Evolutionary conservation across 1,139 yeast species (phyloP).

Genomic region (Nakaseomyces nivariensis): DNA sequence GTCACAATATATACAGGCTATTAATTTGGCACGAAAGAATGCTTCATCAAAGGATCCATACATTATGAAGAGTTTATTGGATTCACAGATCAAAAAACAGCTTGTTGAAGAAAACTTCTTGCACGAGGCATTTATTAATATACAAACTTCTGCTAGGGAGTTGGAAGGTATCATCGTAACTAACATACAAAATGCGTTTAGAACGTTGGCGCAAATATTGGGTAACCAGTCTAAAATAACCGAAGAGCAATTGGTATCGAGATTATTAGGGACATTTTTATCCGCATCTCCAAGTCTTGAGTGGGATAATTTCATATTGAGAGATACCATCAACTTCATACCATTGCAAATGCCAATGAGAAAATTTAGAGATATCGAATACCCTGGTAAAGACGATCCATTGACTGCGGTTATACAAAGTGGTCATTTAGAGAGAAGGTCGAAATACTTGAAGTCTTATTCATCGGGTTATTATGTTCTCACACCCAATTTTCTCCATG

Average conservation of each 20-base stretch:
- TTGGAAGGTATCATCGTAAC: constrained; percentile 79
- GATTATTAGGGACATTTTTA: constrained; percentile 62
- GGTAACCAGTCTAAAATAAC: constrained; percentile 63
- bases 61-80: constrained; percentile 59
- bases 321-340: constrained; percentile 61
- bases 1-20: constrained; percentile 38
- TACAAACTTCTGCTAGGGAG: constrained; percentile 82
- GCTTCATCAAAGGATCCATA: constrained; percentile 58
- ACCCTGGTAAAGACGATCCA: constrained; percentile 61
- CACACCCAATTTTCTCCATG: constrained; percentile 82
- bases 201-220: constrained; percentile 57
- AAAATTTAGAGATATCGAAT: constrained; percentile 49
- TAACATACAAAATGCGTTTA: constrained; percentile 75
- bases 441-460: constrained; percentile 82
- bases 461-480: constrained; percentile 85
- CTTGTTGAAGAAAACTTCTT: constrained; percentile 75
- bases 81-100: constrained; percentile 67
- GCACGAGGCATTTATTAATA: constrained; percentile 77
- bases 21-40: constrained; percentile 35
- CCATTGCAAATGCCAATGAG: constrained; percentile 66
- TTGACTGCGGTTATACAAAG: constrained; percentile 63
- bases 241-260: constrained; percentile 54
- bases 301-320: constrained; percentile 76
- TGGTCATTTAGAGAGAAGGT: constrained; percentile 79
- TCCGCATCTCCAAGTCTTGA: constrained; percentile 72